Evolutionary conservation across 2,329 filamentous ascomycete genomes (phyloP).

Genomic region (Penicillium frequentans): DNA sequence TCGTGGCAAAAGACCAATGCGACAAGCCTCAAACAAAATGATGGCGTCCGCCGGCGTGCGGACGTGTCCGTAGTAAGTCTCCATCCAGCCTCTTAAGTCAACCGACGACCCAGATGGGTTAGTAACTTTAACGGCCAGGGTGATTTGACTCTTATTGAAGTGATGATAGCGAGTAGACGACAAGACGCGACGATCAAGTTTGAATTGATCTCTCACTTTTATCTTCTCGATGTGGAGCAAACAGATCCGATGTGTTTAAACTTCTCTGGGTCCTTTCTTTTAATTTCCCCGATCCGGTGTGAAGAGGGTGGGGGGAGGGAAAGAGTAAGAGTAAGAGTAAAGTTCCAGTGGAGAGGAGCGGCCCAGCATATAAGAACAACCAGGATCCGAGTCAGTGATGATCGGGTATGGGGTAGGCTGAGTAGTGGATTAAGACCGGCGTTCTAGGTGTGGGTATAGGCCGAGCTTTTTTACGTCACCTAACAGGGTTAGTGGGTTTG

Average conservation of each 20-base stretch:
- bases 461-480: slow-evolving; percentile 29
- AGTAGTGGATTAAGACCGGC: slow-evolving; percentile 12
- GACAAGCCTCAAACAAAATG: slow-evolving; percentile 96
- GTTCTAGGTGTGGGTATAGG: slow-evolving; percentile 17
- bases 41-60: slow-evolving; percentile 96
- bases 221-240: not conserved
- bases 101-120: slow-evolving; percentile 15
- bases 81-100: slow-evolving; percentile 60
- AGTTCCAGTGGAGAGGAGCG: slow-evolving; percentile 19
- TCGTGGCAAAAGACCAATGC: slow-evolving; percentile 81
- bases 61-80: slow-evolving; percentile 94
- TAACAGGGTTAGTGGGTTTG: slow-evolving; percentile 20
- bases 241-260: not conserved
- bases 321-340: slow-evolving; percentile 5
- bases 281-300: not conserved
- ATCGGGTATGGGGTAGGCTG: slow-evolving; percentile 27
- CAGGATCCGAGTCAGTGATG: slow-evolving; percentile 18
- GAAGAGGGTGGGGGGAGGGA: not conserved
- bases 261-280: not conserved
- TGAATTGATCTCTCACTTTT: not conserved
- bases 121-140: slow-evolving; percentile 12
- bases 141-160: not conserved
- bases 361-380: slow-evolving; percentile 24
- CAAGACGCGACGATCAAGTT: not conserved
- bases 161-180: not conserved